Evolutionary conservation across 192 early-diverging fungal species (phyloP).

Genomic region (Coemansia sp.): DNA sequence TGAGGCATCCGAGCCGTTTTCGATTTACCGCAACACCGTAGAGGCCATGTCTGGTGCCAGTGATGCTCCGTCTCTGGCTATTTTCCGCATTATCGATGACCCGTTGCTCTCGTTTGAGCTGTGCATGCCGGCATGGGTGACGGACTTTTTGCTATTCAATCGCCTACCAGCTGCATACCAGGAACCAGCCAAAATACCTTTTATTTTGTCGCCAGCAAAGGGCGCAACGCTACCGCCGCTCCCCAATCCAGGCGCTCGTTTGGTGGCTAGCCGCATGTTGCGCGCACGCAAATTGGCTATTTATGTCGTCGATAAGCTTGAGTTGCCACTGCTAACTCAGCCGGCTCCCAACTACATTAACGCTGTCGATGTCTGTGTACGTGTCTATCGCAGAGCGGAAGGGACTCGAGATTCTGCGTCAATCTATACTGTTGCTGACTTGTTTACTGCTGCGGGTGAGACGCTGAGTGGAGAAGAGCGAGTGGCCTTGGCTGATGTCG

Average conservation of each 20-base stretch:
- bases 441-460: constrained; percentile 36
- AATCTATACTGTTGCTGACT: constrained; percentile 5
- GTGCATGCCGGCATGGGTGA: constrained; percentile 80
- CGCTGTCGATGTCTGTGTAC: constrained; percentile 41
- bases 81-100: constrained; percentile 31
- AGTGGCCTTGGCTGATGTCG: constrained; percentile 34
- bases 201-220: constrained; percentile 69
- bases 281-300: constrained; percentile 79
- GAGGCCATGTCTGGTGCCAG: constrained; percentile 8
- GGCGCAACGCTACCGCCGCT: constrained; percentile 45
- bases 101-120: constrained; percentile 60
- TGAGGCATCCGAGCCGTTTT: constrained; percentile 36
- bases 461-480: constrained; percentile 25
- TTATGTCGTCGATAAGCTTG: constrained; percentile 82
- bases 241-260: constrained; percentile 56
- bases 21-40: constrained; percentile 34
- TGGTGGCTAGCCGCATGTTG: constrained; percentile 87
- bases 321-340: constrained; percentile 39
- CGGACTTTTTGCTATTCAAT: constrained; percentile 77
- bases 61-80: constrained; percentile 11
- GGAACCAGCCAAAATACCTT: constrained; percentile 80
- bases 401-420: not conserved
- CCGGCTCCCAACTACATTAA: constrained; percentile 46
- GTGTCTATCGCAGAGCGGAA: constrained; percentile 11
- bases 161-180: constrained; percentile 61